phyloP scores from a whole-genome alignment of 345 rosid species.

The Odontarrhena argentea region DNA sequence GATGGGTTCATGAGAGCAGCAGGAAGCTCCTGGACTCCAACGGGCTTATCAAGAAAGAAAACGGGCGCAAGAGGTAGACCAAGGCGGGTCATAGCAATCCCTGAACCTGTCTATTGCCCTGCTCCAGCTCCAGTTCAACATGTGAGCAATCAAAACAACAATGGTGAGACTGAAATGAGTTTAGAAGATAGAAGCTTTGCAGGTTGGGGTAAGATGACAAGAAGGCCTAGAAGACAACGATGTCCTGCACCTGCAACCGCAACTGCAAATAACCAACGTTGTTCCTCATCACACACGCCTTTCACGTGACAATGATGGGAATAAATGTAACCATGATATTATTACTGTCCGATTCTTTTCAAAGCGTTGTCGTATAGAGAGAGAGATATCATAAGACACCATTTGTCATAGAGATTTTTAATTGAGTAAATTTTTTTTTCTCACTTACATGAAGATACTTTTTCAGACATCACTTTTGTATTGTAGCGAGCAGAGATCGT shows the following conservation, averaged over 20 bases:
- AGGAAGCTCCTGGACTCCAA: slow-evolving; percentile 60
- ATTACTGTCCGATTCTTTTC: slow-evolving; percentile 28
- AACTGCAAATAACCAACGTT: slow-evolving; percentile 38
- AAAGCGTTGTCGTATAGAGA: slow-evolving; percentile 28
- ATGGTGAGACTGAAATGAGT: slow-evolving; percentile 42
- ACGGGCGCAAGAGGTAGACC: slow-evolving; percentile 56
- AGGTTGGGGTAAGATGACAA: slow-evolving; percentile 86
- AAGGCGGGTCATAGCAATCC: slow-evolving; percentile 35
- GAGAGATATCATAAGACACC: slow-evolving; percentile 15
- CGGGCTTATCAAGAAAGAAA: slow-evolving; percentile 46
- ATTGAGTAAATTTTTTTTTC: slow-evolving; percentile 12
- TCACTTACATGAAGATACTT: slow-evolving; percentile 24
- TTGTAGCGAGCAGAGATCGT: neutral
- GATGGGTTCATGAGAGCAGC: slow-evolving; percentile 73
- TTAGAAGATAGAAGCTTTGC: slow-evolving; percentile 54
- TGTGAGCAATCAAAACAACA: slow-evolving; percentile 29
- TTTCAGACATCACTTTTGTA: neutral
- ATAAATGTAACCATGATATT: slow-evolving; percentile 1
- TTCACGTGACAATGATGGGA: slow-evolving; percentile 34
- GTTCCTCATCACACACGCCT: slow-evolving; percentile 38
- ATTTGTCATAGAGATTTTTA: slow-evolving; percentile 29
- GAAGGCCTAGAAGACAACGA: slow-evolving; percentile 73
- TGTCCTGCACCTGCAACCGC: slow-evolving; percentile 45
- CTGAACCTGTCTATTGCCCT: slow-evolving; percentile 34
- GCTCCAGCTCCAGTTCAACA: slow-evolving; percentile 38